phyloP scores from a whole-genome alignment of 305 asterid species.

The Rubia peregrina region DNA sequence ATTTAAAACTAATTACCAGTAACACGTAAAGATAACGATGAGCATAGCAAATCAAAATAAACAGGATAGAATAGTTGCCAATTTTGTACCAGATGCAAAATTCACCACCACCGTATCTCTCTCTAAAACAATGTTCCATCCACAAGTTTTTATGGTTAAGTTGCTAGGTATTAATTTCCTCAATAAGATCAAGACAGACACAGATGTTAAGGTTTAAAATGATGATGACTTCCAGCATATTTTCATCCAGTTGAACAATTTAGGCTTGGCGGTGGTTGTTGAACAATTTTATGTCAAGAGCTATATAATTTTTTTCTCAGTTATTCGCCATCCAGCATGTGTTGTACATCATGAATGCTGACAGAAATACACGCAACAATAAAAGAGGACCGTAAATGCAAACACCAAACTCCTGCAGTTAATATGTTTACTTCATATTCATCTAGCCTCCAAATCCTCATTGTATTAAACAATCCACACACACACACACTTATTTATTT shows the following conservation, averaged over 20 bases:
- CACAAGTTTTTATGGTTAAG: not conserved
- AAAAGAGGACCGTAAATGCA: not conserved
- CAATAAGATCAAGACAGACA: not conserved
- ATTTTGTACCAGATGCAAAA: not conserved
- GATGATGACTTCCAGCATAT: not conserved
- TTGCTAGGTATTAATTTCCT: not conserved
- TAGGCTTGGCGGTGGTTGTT: not conserved
- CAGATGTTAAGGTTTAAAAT: not conserved
- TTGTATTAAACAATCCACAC: not conserved
- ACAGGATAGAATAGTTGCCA: not conserved
- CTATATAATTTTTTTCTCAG: not conserved
- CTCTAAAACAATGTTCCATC: not conserved
- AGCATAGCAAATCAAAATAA: not conserved
- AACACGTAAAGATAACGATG: not conserved
- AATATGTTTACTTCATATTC: not conserved
- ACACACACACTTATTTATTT: not conserved
- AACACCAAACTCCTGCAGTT: constrained; percentile 6
- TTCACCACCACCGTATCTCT: not conserved
- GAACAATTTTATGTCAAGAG: not conserved
- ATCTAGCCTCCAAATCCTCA: not conserved
- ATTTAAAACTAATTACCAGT: not conserved
- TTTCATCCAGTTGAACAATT: not conserved
- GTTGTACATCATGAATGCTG: no score
- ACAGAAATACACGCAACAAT: not conserved
- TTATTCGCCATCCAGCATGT: not conserved